Evolutionary conservation across 371 early-diverging fungal genomes (phyloP), one percentile per base, ranked within the genome.

Genomic region (Rhizopus sp.): DNA sequence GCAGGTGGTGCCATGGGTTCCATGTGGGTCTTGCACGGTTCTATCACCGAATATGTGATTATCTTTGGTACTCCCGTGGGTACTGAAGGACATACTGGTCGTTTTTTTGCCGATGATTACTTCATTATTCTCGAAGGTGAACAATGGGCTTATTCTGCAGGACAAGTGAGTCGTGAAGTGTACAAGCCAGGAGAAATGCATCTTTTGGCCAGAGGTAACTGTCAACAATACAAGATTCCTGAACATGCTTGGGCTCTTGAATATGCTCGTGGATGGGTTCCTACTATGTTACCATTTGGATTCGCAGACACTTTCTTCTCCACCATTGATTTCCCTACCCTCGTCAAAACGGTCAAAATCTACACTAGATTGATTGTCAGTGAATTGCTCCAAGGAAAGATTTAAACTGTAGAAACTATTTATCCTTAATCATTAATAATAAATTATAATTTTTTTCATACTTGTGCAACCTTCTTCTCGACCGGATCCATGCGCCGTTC

Each of bases 1-100:
- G 82, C 82, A 58, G 79, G 78, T 63, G 82, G 82, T 60, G 82
- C 82, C 35, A 81, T 81, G 82, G 78, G 79, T n/a, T 59, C 77
- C 33, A 81, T 81, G 78, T 80, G 74, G 70, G 75, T 76, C 30
- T 58, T 80, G 41, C 78, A 81, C 51, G 81, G 68, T 30, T 82
- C 82, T 16, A 46, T 82, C 9, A 76, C 77, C 17, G 82, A 82
- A 59, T 82, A 82, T 62, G 71, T 82, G 17, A 77, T 82, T 49
- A 72, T 81, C 42, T 82, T 82, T 59, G 82, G 82, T 38, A 82
- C 80, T 30, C 75, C 82, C 32, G 64, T 82, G 15, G 82, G 82
- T 37, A 82, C 82, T 45, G 82, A 82, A 42, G 82, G 82, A 8
- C 82, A 82, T 42, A 72, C 80, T 8, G 82, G 82, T 46, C 68